A percentile compares a stretch with the other conserved stretches of the same genome.
These are phyloP conservation scores for Fusarium sp. DNA, from an alignment of 2,329 filamentous ascomycete genomes.

Conservation along the genomic window DNA sequence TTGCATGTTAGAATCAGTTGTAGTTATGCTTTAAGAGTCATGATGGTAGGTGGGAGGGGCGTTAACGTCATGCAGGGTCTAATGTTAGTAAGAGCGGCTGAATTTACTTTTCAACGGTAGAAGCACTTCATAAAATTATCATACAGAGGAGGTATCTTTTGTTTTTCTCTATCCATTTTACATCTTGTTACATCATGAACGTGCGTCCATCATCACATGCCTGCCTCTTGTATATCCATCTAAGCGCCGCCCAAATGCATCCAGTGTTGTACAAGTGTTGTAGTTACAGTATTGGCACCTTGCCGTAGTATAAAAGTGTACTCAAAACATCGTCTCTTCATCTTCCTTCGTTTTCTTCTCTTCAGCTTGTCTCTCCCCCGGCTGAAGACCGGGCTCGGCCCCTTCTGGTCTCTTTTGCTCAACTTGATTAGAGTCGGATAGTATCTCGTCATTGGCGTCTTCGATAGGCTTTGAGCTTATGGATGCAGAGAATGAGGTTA, in stretches of 20 bases:
- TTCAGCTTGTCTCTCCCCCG: constrained; percentile 11
- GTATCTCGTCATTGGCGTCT: not conserved
- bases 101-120: constrained; percentile 20
- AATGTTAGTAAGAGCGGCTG: not conserved
- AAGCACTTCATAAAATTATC: constrained; percentile 3
- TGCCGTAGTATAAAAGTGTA: constrained; percentile 1
- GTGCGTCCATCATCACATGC: constrained; percentile 24
- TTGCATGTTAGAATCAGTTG: not conserved
- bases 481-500: no score
- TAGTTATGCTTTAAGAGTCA: constrained; percentile 12
- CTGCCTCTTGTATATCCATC: constrained; percentile 5
- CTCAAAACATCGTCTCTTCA: constrained; percentile 26
- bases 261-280: constrained; percentile 33
- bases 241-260: constrained; percentile 32
- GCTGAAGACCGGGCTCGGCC: constrained; percentile 1
- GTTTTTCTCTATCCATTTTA: not conserved
- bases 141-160: constrained; percentile 3
- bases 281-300: constrained; percentile 19
- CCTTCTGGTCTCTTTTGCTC: constrained; percentile 5
- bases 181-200: constrained; percentile 22
- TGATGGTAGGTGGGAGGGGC: constrained; percentile 21
- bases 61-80: constrained; percentile 27
- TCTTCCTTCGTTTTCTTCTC: constrained; percentile 14
- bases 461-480: constrained; percentile 2
- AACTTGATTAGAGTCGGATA: constrained; percentile 1